These are phyloP conservation scores for Rosa multiflora DNA, from an alignment of 306 rosid genomes.

Conservation along the genomic window DNA sequence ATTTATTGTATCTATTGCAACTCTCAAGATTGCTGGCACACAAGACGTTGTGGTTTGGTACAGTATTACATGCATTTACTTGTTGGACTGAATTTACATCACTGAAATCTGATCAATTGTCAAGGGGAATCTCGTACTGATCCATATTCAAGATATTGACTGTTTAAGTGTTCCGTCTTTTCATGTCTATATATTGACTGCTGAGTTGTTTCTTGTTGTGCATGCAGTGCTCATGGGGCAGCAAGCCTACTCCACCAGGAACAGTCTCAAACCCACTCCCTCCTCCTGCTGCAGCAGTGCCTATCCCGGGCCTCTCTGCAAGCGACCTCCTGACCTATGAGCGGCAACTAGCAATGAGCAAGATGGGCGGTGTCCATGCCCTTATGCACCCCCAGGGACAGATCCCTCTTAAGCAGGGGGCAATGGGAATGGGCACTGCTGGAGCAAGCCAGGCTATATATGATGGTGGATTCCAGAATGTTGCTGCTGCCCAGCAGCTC, in stretches of 20 bases:
- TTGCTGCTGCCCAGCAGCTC: slow-evolving; percentile 94
- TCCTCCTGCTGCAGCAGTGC: slow-evolving; percentile 73
- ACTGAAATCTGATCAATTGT: neutral
- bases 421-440: slow-evolving; percentile 60
- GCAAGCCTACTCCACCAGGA: slow-evolving; percentile 98
- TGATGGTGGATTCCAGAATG: slow-evolving; percentile 92
- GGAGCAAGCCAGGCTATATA: slow-evolving; percentile 97
- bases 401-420: slow-evolving; percentile 83
- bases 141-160: neutral
- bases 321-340: slow-evolving; percentile 69
- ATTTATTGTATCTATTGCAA: neutral
- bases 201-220: neutral
- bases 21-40: neutral
- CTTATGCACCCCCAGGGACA: slow-evolving; percentile 86
- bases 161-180: neutral
- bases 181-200: neutral
- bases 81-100: neutral
- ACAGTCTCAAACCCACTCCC: slow-evolving; percentile 94
- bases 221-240: slow-evolving; percentile 93
- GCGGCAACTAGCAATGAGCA: slow-evolving; percentile 88
- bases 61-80: neutral
- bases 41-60: neutral
- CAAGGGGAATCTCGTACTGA: neutral
- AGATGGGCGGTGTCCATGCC: slow-evolving; percentile 86
- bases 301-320: slow-evolving; percentile 72